phyloP scores from a whole-genome alignment of 2,329 filamentous ascomycete species.

The Meredithiella fracta region DNA sequence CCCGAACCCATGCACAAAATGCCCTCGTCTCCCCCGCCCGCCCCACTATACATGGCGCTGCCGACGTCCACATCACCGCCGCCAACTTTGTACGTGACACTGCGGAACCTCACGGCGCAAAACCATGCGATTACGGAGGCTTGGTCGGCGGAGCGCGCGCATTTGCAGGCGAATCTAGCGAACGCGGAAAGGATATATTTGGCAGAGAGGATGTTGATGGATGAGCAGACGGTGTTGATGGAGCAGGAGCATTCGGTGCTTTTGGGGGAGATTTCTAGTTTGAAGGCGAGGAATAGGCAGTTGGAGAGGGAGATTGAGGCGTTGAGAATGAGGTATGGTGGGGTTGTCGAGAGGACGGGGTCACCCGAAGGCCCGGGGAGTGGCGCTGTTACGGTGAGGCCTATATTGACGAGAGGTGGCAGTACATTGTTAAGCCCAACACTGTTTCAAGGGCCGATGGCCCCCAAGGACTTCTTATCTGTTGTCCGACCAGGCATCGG shows the following conservation, averaged over 20 bases:
- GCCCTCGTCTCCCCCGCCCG: neutral
- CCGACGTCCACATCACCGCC: neutral
- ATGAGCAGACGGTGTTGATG: constrained; percentile 33
- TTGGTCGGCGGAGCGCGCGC: constrained; percentile 37
- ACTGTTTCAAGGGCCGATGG: constrained; percentile 7
- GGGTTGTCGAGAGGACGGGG: neutral
- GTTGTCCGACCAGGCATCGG: constrained; percentile 13
- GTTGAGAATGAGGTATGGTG: constrained; percentile 14
- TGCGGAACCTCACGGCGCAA: constrained; percentile 27
- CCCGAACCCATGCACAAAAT: neutral
- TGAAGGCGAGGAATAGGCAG: constrained; percentile 25
- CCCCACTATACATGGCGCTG: neutral
- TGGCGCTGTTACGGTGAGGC: neutral
- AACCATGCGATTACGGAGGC: constrained; percentile 29
- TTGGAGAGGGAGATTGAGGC: constrained; percentile 24
- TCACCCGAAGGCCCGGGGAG: neutral
- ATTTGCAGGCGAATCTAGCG: constrained; percentile 36
- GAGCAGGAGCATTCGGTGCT: constrained; percentile 27
- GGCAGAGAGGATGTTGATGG: constrained; percentile 37
- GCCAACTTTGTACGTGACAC: constrained; percentile 14
- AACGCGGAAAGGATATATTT: constrained; percentile 39
- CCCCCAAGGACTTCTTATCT: constrained; percentile 23
- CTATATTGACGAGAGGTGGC: neutral
- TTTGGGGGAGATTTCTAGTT: constrained; percentile 25
- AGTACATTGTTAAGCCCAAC: constrained; percentile 3